phyloP scores from a whole-genome alignment of 2,329 filamentous ascomycete species.

The Trichoderma brevicompactum region DNA sequence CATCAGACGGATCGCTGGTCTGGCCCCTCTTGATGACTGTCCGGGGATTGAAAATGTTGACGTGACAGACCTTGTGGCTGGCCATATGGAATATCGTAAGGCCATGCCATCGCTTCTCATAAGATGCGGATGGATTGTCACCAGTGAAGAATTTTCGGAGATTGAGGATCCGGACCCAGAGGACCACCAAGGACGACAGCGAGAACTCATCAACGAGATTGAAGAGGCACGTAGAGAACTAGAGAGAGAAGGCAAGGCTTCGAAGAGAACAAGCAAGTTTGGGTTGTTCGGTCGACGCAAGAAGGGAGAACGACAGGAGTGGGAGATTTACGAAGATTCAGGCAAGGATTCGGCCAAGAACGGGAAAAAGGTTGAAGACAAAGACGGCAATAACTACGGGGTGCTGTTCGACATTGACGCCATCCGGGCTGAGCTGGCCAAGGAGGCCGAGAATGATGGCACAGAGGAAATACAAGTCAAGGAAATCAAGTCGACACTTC shows the following conservation, averaged over 20 bases:
- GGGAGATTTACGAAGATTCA: constrained; percentile 89
- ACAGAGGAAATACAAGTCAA: constrained; percentile 63
- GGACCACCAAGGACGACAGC: constrained; percentile 82
- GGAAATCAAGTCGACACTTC: constrained; percentile 85
- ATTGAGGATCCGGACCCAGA: constrained; percentile 98
- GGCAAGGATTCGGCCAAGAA: constrained; percentile 44
- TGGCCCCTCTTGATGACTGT: constrained; percentile 75
- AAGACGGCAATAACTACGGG: constrained; percentile 57
- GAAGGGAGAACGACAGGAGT: constrained; percentile 79
- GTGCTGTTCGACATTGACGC: constrained; percentile 96
- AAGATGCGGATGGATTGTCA: constrained; percentile 87
- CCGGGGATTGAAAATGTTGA: constrained; percentile 87
- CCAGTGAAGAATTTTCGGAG: constrained; percentile 92
- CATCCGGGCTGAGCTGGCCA: constrained; percentile 82
- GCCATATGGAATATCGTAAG: constrained; percentile 95
- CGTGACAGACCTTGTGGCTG: constrained; percentile 81
- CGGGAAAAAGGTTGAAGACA: constrained; percentile 49
- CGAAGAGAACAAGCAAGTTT: constrained; percentile 63
- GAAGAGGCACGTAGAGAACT: constrained; percentile 89
- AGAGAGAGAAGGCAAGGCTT: constrained; percentile 72
- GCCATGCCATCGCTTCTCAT: constrained; percentile 88
- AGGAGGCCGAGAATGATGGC: constrained; percentile 62
- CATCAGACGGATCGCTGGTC: constrained; percentile 83
- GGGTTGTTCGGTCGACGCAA: constrained; percentile 84
- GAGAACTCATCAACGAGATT: constrained; percentile 94